Percentiles rank a stretch among this genome's conserved stretches.
Conservation (phyloP, 2,329 filamentous ascomycete species). For the Corniculantispora saksenae region DNA sequence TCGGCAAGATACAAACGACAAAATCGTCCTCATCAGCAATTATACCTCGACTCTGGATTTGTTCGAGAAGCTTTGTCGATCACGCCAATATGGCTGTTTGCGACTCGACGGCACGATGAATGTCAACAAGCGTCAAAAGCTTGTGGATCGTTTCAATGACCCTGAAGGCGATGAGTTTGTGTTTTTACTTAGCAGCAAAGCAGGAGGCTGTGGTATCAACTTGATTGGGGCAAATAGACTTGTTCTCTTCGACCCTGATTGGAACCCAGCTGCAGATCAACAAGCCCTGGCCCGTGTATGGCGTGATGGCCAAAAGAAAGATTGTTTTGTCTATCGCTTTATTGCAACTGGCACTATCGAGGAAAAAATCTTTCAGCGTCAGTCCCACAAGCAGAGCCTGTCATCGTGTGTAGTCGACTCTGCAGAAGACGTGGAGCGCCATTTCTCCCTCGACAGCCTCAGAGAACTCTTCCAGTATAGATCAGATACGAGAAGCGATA, state of each 20-base stretch:
- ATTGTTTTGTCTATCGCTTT: conserved; percentile 99
- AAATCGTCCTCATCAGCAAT: conserved; percentile 98
- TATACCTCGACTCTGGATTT: conserved; percentile 96
- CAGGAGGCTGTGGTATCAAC: conserved; percentile 94
- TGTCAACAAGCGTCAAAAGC: conserved; percentile 92
- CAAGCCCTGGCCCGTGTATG: conserved; percentile 96
- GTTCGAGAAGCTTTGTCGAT: conserved; percentile 87
- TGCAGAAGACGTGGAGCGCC: conserved; percentile 93
- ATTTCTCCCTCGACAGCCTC: conserved; percentile 89
- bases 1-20: conserved; percentile 94
- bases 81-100: conserved; percentile 79
- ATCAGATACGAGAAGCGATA: conserved; percentile 82
- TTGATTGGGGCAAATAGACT: conserved; percentile 92
- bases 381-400: conserved; percentile 95
- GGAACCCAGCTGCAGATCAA: conserved; percentile 97
- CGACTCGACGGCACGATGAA: conserved; percentile 97
- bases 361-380: conserved; percentile 98
- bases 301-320: conserved; percentile 98
- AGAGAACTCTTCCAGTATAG: conserved; percentile 94
- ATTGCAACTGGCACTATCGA: conserved; percentile 97
- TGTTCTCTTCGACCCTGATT: conserved; percentile 94
- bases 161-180: conserved; percentile 87
- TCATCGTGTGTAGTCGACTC: conserved; percentile 96
- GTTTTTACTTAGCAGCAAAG: conserved; percentile 95
- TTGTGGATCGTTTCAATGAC: conserved; percentile 97